Conservation (phyloP, 164 flowering plant genomes). For the Aristolochia fimbriata region DNA sequence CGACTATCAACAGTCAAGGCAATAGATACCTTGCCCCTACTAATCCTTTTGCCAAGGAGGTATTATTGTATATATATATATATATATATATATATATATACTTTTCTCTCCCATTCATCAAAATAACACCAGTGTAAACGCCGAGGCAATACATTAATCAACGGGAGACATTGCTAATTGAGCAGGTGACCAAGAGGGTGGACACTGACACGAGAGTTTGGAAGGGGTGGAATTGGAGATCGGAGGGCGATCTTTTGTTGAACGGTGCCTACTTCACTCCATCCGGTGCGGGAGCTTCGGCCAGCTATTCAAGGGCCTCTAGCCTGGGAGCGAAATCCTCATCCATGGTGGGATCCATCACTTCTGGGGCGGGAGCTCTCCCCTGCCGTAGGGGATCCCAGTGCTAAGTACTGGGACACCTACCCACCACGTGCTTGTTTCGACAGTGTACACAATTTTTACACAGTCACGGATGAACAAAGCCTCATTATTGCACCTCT, state of each 20-base stretch:
- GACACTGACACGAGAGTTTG: constrained; percentile 37
- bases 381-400: constrained; percentile 49
- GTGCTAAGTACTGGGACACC: constrained; percentile 33
- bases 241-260: constrained; percentile 79
- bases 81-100: no score
- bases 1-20: constrained; percentile 94
- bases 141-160: no score
- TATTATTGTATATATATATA: no score
- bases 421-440: background rate
- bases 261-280: constrained; percentile 94
- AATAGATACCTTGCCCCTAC: constrained; percentile 71
- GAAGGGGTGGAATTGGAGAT: constrained; percentile 93
- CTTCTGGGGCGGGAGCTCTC: constrained; percentile 74
- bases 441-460: constrained; percentile 51
- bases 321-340: constrained; percentile 90
- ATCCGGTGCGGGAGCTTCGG: constrained; percentile 83
- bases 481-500: constrained; percentile 8
- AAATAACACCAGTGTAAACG: background rate
- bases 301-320: constrained; percentile 88
- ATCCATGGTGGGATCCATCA: constrained; percentile 74
- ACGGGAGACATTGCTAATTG: background rate
- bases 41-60: constrained; percentile 77
- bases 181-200: constrained; percentile 90
- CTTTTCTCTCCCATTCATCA: background rate
- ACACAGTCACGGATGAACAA: constrained; percentile 28